These are phyloP conservation scores for Fusarium sp. DNA, from an alignment of 2,329 filamentous ascomycete genomes.

Conservation along the genomic window DNA sequence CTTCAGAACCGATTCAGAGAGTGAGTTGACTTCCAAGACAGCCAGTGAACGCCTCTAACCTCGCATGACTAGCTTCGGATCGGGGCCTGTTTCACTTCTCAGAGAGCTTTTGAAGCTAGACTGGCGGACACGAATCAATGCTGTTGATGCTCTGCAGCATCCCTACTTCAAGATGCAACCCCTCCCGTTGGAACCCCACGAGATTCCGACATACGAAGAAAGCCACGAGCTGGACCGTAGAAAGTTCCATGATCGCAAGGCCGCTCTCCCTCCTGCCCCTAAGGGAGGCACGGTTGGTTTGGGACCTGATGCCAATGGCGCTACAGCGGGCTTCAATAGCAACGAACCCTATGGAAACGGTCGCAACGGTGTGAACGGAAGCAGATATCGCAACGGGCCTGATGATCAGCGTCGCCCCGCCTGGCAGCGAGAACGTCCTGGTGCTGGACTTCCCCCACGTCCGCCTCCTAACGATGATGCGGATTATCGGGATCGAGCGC, in stretches of 20 bases:
- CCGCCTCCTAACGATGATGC: conserved; percentile 49
- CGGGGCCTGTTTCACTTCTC: conserved; percentile 81
- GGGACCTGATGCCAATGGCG: conserved; percentile 65
- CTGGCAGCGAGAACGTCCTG: conserved; percentile 65
- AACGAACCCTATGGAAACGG: conserved; percentile 61
- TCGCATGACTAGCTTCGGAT: conserved; percentile 65
- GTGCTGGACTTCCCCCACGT: conserved; percentile 62
- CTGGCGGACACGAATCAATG: conserved; percentile 90
- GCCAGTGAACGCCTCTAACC: conserved; percentile 22
- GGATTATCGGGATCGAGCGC: conserved; percentile 55
- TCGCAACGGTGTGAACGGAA: conserved; percentile 62
- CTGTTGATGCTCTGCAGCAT: conserved; percentile 91
- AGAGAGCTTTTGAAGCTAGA: conserved; percentile 88
- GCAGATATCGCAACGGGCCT: conserved; percentile 56
- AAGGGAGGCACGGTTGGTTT: conserved; percentile 91
- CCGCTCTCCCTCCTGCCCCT: conserved; percentile 87
- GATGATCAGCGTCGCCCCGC: conserved; percentile 64
- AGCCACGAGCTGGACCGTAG: conserved; percentile 96
- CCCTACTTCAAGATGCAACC: conserved; percentile 88
- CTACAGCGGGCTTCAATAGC: conserved; percentile 61
- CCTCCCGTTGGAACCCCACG: conserved; percentile 82
- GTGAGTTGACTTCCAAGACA: conserved; percentile 53
- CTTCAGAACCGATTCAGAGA: conserved; percentile 81
- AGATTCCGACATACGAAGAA: conserved; percentile 92
- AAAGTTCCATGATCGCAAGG: conserved; percentile 88